Conservation (phyloP, 768 basidiomycete genomes). For the Rhodosporidiobolus sp. region DNA sequence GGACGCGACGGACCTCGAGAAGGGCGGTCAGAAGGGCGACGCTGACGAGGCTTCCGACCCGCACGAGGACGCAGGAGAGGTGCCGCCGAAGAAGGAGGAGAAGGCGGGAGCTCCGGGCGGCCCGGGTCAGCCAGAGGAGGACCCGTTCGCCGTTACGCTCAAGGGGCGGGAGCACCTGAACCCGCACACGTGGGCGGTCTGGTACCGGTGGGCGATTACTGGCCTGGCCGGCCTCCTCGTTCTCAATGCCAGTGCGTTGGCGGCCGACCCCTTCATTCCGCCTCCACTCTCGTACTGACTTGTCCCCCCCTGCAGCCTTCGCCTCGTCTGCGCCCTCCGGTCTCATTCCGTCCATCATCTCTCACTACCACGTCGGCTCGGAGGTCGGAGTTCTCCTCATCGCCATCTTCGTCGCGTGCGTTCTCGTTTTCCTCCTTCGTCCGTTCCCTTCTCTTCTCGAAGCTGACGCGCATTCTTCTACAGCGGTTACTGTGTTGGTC, state of each 20-base stretch:
- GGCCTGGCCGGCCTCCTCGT: conserved; percentile 43
- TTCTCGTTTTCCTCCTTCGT: neutral
- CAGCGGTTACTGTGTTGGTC: conserved; percentile 41
- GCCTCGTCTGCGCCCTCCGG: conserved; percentile 43
- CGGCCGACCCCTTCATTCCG: neutral
- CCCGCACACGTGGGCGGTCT: conserved; percentile 40
- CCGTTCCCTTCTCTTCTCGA: conserved; percentile 22
- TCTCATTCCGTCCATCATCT: conserved; percentile 40
- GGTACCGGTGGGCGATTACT: conserved; percentile 44
- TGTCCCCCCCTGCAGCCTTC: conserved; percentile 35
- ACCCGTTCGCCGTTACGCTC: conserved; percentile 40
- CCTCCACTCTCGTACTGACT: neutral
- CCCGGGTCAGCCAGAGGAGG: too few species aligned
- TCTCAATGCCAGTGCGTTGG: conserved; percentile 42
- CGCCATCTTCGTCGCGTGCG: conserved; percentile 44
- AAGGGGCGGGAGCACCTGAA: conserved; percentile 39
- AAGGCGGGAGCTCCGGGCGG: too few species aligned
- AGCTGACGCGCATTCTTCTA: conserved; percentile 25
- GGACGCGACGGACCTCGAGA: conserved; percentile 10
- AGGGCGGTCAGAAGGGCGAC: conserved; percentile 10
- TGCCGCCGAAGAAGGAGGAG: neutral
- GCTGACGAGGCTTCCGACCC: neutral
- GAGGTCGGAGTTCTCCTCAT: conserved; percentile 44
- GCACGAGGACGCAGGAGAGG: neutral
- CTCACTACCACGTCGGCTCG: conserved; percentile 38